These are phyloP conservation scores for Teunomyces pallodes DNA, from an alignment of 805 yeast genomes.

Conservation along the genomic window DNA sequence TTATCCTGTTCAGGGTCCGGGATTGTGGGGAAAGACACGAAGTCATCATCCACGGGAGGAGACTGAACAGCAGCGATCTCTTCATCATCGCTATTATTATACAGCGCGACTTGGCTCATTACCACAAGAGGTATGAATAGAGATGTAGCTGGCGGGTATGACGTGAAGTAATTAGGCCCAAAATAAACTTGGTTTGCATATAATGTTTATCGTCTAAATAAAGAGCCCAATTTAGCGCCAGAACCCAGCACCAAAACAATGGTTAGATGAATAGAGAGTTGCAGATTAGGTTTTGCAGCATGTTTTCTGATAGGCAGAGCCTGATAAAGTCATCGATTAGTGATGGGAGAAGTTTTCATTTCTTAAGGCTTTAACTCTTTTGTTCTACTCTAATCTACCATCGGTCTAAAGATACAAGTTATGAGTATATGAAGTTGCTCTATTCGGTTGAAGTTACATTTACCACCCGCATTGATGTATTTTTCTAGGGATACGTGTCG, in stretches of 20 bases:
- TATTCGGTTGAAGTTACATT: too few relatives aligned
- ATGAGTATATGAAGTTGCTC: too few relatives aligned
- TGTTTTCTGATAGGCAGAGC: too few relatives aligned
- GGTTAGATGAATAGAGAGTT: too few relatives aligned
- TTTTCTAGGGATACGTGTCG: neutral
- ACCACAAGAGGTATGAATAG: neutral
- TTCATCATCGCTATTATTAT: constrained; percentile 14
- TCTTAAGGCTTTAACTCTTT: too few relatives aligned
- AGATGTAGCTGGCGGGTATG: neutral
- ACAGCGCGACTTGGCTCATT: constrained; percentile 1
- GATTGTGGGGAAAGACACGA: constrained; percentile 41
- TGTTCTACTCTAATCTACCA: too few relatives aligned
- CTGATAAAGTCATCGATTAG: too few relatives aligned
- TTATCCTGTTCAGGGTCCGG: constrained; percentile 41
- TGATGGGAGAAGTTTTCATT: too few relatives aligned
- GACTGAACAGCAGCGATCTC: neutral
- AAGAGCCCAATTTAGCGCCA: neutral
- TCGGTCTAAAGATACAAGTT: too few relatives aligned
- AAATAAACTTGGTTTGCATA: neutral
- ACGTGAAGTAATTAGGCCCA: neutral
- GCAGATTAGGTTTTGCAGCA: too few relatives aligned
- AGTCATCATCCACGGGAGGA: constrained; percentile 21
- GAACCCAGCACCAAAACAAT: too few relatives aligned
- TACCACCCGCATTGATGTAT: too few relatives aligned
- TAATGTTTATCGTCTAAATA: neutral